phyloP scores from a whole-genome alignment of 345 rosid genomes.

The Geranium rotundifolium region DNA sequence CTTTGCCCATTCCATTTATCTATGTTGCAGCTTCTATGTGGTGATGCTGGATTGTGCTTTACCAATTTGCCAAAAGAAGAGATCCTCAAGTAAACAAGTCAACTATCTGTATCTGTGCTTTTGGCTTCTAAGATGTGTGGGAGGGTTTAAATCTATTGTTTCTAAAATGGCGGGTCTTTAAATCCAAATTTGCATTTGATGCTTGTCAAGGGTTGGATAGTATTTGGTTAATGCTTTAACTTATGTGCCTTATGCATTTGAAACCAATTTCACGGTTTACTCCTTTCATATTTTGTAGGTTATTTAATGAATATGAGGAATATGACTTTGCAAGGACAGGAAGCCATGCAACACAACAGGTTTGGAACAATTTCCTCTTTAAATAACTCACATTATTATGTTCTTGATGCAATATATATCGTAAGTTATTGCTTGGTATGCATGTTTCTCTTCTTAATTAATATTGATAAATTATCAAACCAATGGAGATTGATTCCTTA shows the following conservation, averaged over 20 bases:
- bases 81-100: slow-evolving; percentile 52
- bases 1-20: slow-evolving; percentile 1
- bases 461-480: no score
- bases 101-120: not conserved
- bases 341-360: slow-evolving; percentile 63
- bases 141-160: no score
- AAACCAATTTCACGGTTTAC: not conserved
- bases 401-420: not conserved
- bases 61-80: slow-evolving; percentile 78
- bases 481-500: no score
- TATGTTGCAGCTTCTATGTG: slow-evolving; percentile 47
- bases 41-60: slow-evolving; percentile 70
- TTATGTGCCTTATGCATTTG: not conserved
- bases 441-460: not conserved
- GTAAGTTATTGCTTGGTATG: no score
- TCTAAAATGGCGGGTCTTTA: no score
- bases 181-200: no score
- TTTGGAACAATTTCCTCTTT: slow-evolving; percentile 6
- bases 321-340: slow-evolving; percentile 83
- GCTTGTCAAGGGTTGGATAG: no score
- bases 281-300: slow-evolving; percentile 27
- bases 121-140: not conserved
- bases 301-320: slow-evolving; percentile 71
- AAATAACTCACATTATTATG: not conserved
- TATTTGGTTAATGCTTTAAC: no score